Conservation (phyloP, 2,329 filamentous ascomycete genomes). For the Aspergillus amoenus region DNA sequence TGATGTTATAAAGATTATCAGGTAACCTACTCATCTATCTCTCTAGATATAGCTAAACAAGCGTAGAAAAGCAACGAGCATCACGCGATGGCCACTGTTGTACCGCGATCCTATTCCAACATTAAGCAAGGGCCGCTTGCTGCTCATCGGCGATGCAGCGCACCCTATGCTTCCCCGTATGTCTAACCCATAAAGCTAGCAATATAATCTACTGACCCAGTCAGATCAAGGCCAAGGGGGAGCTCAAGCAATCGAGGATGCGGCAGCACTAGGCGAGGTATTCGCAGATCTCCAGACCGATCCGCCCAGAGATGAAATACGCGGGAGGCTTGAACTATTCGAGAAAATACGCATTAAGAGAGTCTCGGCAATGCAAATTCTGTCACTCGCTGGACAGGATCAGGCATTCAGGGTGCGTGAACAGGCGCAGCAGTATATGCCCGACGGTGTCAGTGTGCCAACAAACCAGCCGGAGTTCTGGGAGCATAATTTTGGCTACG, state of each 20-base stretch:
- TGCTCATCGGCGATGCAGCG: constrained; percentile 36
- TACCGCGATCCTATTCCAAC: constrained; percentile 25
- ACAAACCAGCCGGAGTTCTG: background rate
- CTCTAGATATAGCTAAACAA: constrained; percentile 10
- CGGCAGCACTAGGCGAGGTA: constrained; percentile 22
- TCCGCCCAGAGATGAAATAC: background rate
- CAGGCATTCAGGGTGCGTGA: background rate
- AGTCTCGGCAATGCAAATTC: background rate
- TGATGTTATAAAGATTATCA: background rate
- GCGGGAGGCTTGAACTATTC: background rate
- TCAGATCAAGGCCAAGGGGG: constrained; percentile 27
- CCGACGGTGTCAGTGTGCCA: background rate
- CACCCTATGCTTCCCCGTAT: constrained; percentile 24
- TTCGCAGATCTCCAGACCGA: background rate
- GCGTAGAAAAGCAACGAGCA: constrained; percentile 8
- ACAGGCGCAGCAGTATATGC: background rate
- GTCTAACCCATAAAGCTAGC: background rate
- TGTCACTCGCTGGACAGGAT: constrained; percentile 1
- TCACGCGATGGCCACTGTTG: constrained; percentile 26
- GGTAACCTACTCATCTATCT: background rate
- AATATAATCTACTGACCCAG: background rate
- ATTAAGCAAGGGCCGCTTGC: constrained; percentile 24
- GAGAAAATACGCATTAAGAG: background rate
- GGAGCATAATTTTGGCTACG: constrained; percentile 4
- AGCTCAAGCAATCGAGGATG: constrained; percentile 37